Percentiles rank a stretch among this genome's conserved stretches.
phyloP scores from a whole-genome alignment of 441 rosid species.

The Raphanus hybrid region DNA sequence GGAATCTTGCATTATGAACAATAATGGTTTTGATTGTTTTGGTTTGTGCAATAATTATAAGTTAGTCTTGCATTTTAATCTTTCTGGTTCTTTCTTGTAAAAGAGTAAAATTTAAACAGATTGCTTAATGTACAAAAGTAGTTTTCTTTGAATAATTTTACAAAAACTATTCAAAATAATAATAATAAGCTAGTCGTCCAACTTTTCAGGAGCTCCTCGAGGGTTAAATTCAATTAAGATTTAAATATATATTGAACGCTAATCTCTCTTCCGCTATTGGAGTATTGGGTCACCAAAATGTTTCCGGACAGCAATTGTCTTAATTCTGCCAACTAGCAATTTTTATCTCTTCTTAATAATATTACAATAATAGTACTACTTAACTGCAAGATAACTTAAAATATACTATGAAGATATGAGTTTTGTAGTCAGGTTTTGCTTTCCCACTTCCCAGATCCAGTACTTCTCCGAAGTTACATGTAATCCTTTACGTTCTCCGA shows the following conservation, averaged over 20 bases:
- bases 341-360: constrained; percentile 19
- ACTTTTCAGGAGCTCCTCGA: constrained; percentile 39
- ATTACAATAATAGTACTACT: constrained; percentile 18
- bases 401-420: constrained; percentile 3
- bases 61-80: too few relatives aligned
- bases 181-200: constrained; percentile 31
- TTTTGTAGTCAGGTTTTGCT: constrained; percentile 15
- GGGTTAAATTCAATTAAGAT: constrained; percentile 14
- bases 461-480: constrained; percentile 5
- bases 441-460: constrained; percentile 2
- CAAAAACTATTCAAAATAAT: too few relatives aligned
- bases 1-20: constrained; percentile 27
- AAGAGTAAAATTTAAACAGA: too few relatives aligned
- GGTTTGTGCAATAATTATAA: constrained; percentile 13
- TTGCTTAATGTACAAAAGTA: too few relatives aligned
- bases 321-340: constrained; percentile 26
- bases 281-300: constrained; percentile 3
- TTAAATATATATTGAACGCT: neutral
- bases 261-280: constrained; percentile 15
- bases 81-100: too few relatives aligned
- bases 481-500: neutral
- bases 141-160: too few relatives aligned
- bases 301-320: constrained; percentile 17
- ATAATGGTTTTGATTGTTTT: constrained; percentile 5
- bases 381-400: constrained; percentile 29